These are phyloP conservation scores for Syzygium grande DNA, from an alignment of 345 rosid genomes.

Conservation along the genomic window DNA sequence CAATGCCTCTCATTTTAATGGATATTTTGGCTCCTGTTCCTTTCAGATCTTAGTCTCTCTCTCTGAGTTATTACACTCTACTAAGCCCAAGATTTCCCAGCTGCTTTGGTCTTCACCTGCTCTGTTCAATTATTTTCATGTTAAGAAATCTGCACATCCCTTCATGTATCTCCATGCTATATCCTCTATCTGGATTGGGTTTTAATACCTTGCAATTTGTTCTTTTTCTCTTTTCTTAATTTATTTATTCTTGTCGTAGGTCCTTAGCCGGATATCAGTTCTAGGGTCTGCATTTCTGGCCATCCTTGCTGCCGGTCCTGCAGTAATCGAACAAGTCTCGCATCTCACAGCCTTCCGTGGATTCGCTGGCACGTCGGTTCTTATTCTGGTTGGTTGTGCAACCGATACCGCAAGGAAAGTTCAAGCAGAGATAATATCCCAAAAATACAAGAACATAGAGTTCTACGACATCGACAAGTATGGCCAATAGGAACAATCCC, in stretches of 20 bases:
- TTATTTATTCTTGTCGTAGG: conserved; percentile 28
- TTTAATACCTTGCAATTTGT: neutral
- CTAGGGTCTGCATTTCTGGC: conserved; percentile 84
- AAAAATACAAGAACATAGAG: conserved; percentile 91
- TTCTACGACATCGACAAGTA: conserved; percentile 67
- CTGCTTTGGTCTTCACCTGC: neutral
- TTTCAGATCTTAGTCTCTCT: neutral
- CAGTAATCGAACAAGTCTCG: conserved; percentile 74
- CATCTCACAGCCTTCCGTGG: conserved; percentile 97
- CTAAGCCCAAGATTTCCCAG: neutral
- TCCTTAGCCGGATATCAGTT: conserved; percentile 92
- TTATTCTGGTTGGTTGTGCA: conserved; percentile 98
- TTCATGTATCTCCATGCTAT: neutral
- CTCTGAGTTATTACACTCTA: neutral
- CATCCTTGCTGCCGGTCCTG: conserved; percentile 95
- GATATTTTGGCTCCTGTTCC: neutral
- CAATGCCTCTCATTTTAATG: neutral
- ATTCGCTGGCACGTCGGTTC: conserved; percentile 96
- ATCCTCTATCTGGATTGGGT: neutral
- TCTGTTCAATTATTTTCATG: neutral
- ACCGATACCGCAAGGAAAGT: conserved; percentile 97
- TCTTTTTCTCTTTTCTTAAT: neutral
- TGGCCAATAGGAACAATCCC: neutral
- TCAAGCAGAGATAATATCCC: conserved; percentile 92
- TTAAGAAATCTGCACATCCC: neutral